Base-by-base conservation (phyloP, 371 early-diverging fungal species). In the Haplosporangium sp. region DNA sequence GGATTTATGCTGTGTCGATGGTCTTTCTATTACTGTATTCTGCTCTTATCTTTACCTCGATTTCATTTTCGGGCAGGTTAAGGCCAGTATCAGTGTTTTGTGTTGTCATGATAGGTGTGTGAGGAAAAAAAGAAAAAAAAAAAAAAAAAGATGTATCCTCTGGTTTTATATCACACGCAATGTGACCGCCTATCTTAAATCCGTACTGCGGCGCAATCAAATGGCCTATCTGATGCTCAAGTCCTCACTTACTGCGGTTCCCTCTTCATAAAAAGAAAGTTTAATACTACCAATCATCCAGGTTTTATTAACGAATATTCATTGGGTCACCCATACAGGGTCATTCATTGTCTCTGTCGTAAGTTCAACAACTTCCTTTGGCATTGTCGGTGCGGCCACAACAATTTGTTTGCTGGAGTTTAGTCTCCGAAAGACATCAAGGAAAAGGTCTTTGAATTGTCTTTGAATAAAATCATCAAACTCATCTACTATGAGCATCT, bases 401-500 rank as follows among this genome's bases (percentile, higher is more conserved):
- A 48, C 48, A 48, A 48, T 2, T 48, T 48, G 48, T 13, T 48
- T 48, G 13, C 4, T 5, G 17, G 48, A 17, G 39, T 38, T 13
- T 38, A 59, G 60, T 9, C 40, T 11, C 5, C 7, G 60, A n/a
- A 59, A 59, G 60, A 59, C 11, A 39, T 59, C 40, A 40, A 38
- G 15, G 40, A 60, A 40, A 4, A 38, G 40, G 19, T 60, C 60
- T 7, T 40, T 38, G 40, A 40, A 40, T 38, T 17, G 40, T 60
- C 40, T 37, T 7, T 4, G 15, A 4, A 45, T 10, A 4, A 45
- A 15, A 19, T 97, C 96, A 86, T 98, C 97, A 35, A 97, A 97
- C 85, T 97, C 98, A 85, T 97, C 98, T 27, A 98, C 87, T 47
- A 98, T 92, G 69, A 98, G 92, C 89, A 97, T 89, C 83, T 93